Base-by-base conservation (phyloP, 2,329 filamentous ascomycete species). In the Verticillium zaregamsianum region DNA sequence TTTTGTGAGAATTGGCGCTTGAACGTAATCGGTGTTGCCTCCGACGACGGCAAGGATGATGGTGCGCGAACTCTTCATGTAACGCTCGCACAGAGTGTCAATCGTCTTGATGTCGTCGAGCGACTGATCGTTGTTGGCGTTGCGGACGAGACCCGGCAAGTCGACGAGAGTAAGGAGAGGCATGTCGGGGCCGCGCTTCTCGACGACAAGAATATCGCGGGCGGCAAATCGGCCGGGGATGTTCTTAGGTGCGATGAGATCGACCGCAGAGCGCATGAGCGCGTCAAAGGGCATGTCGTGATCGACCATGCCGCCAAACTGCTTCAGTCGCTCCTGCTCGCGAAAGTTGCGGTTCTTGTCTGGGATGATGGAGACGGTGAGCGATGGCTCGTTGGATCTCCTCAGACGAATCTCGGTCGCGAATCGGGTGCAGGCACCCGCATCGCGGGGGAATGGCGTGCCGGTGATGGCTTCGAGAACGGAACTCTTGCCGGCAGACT, bases 401-500 rank as follows among this genome's bases (percentile, higher is more conserved):
- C 84, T 78, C n/a, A 86, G 74, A 5, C 84, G 75, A 61, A 88
- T 81, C 68, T 87, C 84, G 31, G 85, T 87, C 4, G 85, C 81
- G 63, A 87, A 88, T 20, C 86, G 77, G 0, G 86, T 89, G 66
- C 86, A 89, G 2, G 86, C 78, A 56, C 80, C 84, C 58, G 84
- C 83, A 63, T 85, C 83, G 61, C 82, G 77, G 0, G 86, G 86
- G 55, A 89, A 89, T 0, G 82, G 80, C 11, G 86, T 85, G 28
- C 84, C 84, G 0, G 85, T 87, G 40, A 89, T 77, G n/a, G 85
- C 85, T 67, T 88, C 85, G 2, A 89, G 79, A 1, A 87, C 83
- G 5, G 85, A 88, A 66, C 82, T 86, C 71, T 89, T 89, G 23
- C 86, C 86, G 6, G 84, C 82, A 2, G 84, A 87, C 71, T 88